These are phyloP conservation scores for Cadophora luteo-olivacea DNA, from an alignment of 2,329 filamentous ascomycete genomes.

Conservation along the genomic window DNA sequence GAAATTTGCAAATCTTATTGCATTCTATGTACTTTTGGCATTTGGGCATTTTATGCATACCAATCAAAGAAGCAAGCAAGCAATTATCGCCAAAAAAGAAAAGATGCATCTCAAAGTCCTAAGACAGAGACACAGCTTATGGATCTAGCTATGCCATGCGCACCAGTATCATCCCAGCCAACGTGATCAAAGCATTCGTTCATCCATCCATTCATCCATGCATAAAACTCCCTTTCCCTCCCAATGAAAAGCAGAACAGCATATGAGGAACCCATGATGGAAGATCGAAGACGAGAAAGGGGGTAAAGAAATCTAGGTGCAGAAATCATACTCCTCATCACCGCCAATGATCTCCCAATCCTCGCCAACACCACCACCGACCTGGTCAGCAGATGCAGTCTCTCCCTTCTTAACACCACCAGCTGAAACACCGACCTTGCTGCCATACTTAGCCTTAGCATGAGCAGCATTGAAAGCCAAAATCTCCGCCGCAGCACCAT, in stretches of 20 bases:
- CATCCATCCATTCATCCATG: no score
- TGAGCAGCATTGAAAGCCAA: not conserved
- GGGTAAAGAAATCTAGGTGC: not conserved
- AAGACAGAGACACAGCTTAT: not conserved
- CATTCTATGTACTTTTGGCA: not conserved
- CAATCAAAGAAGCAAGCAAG: not conserved
- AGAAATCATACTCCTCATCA: not conserved
- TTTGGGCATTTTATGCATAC: no score
- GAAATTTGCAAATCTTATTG: not conserved
- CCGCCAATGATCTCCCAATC: not conserved
- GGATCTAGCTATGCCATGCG: not conserved
- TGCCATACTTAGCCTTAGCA: not conserved
- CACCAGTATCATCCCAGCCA: not conserved
- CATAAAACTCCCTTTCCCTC: no score
- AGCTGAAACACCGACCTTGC: no score
- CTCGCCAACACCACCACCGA: not conserved
- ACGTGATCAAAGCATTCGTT: no score
- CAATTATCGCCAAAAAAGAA: not conserved
- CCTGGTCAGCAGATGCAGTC: not conserved
- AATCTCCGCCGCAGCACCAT: not conserved
- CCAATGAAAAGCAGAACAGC: no score
- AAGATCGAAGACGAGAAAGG: not conserved
- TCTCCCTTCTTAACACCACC: not conserved
- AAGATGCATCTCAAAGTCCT: not conserved
- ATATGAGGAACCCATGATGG: no score